Percentiles rank a stretch among this genome's conserved stretches.
Evolutionary conservation across 192 early-diverging fungal species (phyloP).

Genomic region (Umbelopsis sp.): DNA sequence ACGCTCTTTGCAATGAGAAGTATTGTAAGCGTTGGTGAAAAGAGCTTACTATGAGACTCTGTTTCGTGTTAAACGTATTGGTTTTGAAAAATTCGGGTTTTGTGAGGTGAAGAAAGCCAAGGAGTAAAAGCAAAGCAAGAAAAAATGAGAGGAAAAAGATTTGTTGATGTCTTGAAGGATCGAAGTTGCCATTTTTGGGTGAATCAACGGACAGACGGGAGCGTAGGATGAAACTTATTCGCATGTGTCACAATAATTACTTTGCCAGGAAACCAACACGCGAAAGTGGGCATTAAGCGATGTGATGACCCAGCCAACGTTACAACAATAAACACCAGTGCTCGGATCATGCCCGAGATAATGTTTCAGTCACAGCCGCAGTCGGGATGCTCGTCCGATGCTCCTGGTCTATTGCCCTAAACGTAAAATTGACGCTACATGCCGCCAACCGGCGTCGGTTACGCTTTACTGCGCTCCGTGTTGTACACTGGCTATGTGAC

Average conservation of each 20-base stretch:
- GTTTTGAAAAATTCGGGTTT: background rate
- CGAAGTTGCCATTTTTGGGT: constrained; percentile 9
- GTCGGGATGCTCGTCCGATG: background rate
- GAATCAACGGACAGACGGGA: constrained; percentile 15
- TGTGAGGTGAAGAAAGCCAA: background rate
- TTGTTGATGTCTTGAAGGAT: constrained; percentile 19
- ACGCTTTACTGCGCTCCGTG: no score
- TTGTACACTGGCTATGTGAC: no score
- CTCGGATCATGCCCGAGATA: constrained; percentile 4
- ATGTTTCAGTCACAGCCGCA: background rate
- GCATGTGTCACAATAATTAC: constrained; percentile 2
- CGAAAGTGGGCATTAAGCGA: no score
- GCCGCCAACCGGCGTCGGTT: no score
- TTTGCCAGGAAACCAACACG: no score
- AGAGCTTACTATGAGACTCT: no score
- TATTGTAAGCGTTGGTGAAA: no score
- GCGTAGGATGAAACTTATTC: constrained; percentile 12
- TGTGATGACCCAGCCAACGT: background rate
- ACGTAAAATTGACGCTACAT: no score
- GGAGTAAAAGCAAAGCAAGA: background rate
- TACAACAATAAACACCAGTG: background rate
- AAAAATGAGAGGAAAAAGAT: background rate
- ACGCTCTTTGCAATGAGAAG: no score
- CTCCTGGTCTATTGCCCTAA: background rate
- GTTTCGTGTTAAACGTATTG: background rate